Evolutionary conservation across 208 protist genomes (phyloP).

Genomic region (Acanthamoeba quina): DNA sequence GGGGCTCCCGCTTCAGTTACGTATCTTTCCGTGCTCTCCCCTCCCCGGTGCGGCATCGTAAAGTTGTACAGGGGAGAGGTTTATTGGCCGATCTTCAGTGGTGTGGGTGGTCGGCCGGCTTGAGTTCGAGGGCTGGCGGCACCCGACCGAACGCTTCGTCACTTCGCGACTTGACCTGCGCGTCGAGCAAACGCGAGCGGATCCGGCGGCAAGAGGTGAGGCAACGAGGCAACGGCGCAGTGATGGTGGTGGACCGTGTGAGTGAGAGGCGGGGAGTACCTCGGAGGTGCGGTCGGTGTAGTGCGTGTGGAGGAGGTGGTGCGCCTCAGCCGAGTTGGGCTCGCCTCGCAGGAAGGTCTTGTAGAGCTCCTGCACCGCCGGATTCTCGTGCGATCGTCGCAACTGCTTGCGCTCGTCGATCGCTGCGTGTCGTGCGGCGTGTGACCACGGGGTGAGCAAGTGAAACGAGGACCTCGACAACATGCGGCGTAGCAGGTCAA

Average conservation of each 20-base stretch:
- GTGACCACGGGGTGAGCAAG: too few species aligned
- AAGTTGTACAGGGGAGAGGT: not conserved
- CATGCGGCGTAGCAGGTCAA: not conserved
- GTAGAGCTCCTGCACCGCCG: constrained; percentile 76
- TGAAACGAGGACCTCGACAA: too few species aligned
- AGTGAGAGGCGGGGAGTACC: not conserved
- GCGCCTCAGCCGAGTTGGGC: constrained; percentile 73
- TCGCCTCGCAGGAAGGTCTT: constrained; percentile 59
- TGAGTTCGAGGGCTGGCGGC: not conserved
- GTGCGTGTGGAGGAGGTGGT: constrained; percentile 80
- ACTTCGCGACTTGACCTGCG: constrained; percentile 44
- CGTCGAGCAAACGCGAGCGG: not conserved
- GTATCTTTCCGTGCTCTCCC: not conserved
- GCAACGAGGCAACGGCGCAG: too few species aligned
- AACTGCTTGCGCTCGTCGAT: constrained; percentile 74
- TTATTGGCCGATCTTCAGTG: not conserved
- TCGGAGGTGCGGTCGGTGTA: constrained; percentile 72
- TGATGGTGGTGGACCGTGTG: too few species aligned
- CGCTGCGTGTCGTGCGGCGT: not conserved
- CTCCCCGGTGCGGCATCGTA: not conserved
- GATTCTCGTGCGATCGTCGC: constrained; percentile 78
- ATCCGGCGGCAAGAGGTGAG: not conserved
- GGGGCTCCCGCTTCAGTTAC: too few species aligned
- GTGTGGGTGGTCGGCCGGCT: not conserved
- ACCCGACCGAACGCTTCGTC: not conserved